Evolutionary conservation across 1,284 basidiomycete species (phyloP).

Genomic region (Moesziomyces globuligerus): DNA sequence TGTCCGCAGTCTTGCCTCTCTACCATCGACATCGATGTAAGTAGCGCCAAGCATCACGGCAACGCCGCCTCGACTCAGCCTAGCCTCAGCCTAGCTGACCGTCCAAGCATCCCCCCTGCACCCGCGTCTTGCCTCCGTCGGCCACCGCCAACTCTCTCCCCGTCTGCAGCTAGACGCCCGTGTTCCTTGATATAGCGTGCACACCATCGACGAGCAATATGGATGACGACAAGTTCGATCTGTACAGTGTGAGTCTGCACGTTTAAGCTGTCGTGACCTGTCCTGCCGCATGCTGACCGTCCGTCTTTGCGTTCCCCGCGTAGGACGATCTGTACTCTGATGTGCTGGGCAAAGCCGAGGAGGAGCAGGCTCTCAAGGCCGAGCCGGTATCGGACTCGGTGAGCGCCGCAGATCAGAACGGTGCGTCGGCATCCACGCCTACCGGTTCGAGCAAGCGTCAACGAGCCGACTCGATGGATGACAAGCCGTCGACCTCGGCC

Average conservation of each 20-base stretch:
- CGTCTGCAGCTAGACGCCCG: no score
- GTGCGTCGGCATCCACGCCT: constrained; percentile 2
- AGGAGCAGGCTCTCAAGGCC: constrained; percentile 21
- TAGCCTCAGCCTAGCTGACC: no score
- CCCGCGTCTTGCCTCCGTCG: no score
- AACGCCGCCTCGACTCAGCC: no score
- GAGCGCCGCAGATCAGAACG: constrained; percentile 7
- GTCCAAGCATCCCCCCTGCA: no score
- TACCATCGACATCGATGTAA: no score
- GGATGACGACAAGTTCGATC: constrained; percentile 56
- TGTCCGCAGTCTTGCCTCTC: no score
- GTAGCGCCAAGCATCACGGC: no score
- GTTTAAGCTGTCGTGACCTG: no score
- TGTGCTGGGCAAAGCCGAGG: constrained; percentile 28
- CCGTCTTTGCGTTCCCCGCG: background rate
- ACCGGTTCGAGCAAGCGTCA: constrained; percentile 18
- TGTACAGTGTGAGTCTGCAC: constrained; percentile 55
- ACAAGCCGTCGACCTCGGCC: constrained; percentile 16
- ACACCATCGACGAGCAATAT: constrained; percentile 12
- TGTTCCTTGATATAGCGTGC: background rate
- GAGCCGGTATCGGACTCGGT: constrained; percentile 15
- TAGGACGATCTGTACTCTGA: constrained; percentile 57
- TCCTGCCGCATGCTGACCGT: background rate
- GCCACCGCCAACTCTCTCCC: no score
- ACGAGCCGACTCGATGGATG: constrained; percentile 31